Percentiles rank a stretch among this genome's conserved stretches.
Conservation (phyloP, 225 moss, liverwort and hornwort species). For the Polytrichum formosum region DNA sequence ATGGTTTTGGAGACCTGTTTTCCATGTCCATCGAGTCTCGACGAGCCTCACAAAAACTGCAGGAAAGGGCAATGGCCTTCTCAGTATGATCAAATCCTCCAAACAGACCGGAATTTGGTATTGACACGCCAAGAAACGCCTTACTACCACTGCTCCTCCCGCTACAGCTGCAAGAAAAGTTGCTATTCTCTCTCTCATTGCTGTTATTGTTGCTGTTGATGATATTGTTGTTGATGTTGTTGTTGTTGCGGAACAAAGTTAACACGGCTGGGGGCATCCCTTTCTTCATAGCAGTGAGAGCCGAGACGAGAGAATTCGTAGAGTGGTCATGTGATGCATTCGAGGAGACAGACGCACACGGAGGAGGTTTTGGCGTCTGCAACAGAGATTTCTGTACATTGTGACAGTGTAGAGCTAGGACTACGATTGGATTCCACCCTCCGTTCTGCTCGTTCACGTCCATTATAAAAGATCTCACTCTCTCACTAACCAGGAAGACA, state of each 20-base stretch:
- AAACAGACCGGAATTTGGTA: constrained; percentile 21
- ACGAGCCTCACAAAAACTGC: constrained; percentile 24
- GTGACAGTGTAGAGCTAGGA: constrained; percentile 30
- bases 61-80: constrained; percentile 9
- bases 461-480: constrained; percentile 11
- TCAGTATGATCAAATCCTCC: constrained; percentile 18
- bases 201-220: neutral
- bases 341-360: constrained; percentile 12
- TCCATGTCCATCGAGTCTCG: constrained; percentile 20
- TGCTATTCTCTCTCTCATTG: constrained; percentile 19
- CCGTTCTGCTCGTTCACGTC: constrained; percentile 25
- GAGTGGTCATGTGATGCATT: constrained; percentile 27
- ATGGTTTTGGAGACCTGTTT: constrained; percentile 10
- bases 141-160: constrained; percentile 9
- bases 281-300: constrained; percentile 33
- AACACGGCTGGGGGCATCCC: constrained; percentile 28
- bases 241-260: constrained; percentile 21
- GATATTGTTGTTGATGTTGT: neutral
- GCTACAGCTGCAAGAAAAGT: constrained; percentile 30
- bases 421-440: constrained; percentile 32
- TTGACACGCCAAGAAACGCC: constrained; percentile 22
- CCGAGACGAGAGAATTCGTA: constrained; percentile 34
- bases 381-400: constrained; percentile 33
- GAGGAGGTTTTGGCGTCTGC: constrained; percentile 23
- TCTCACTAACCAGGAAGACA: too few relatives aligned